Evolutionary conservation across 768 basidiomycete species (phyloP).

Genomic region (Suillus variegatus): DNA sequence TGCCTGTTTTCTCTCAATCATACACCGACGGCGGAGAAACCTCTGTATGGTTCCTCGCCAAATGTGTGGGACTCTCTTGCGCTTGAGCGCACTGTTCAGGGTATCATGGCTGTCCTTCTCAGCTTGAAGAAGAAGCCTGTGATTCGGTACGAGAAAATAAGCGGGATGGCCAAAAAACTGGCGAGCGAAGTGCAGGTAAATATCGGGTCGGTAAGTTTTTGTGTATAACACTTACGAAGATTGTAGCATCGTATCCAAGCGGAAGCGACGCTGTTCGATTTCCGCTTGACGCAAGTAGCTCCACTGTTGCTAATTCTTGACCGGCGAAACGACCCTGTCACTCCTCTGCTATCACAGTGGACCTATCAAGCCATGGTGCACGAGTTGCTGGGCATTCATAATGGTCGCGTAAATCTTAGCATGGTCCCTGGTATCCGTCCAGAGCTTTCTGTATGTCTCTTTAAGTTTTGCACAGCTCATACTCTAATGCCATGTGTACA

Average conservation of each 20-base stretch:
- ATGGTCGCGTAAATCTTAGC: slow-evolving; percentile 86
- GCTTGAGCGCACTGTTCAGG: slow-evolving; percentile 76
- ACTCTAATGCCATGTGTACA: slow-evolving; percentile 7
- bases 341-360: slow-evolving; percentile 96
- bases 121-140: slow-evolving; percentile 96
- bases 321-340: slow-evolving; percentile 95
- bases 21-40: slow-evolving; percentile 57
- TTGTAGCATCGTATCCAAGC: slow-evolving; percentile 74
- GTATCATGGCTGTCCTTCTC: slow-evolving; percentile 81
- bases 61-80: slow-evolving; percentile 75
- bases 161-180: slow-evolving; percentile 86
- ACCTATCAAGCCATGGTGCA: slow-evolving; percentile 99
- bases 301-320: slow-evolving; percentile 92
- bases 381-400: slow-evolving; percentile 89
- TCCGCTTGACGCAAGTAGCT: slow-evolving; percentile 83
- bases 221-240: slow-evolving; percentile 2
- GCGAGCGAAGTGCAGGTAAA: slow-evolving; percentile 81
- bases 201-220: slow-evolving; percentile 8
- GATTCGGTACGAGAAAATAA: slow-evolving; percentile 94
- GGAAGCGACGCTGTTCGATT: slow-evolving; percentile 88
- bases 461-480: slow-evolving; percentile 7
- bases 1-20: slow-evolving; percentile 88
- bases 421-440: slow-evolving; percentile 83
- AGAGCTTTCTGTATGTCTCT: slow-evolving; percentile 68
- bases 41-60: slow-evolving; percentile 72